These are phyloP conservation scores for Pulveroboletus sp. DNA, from an alignment of 768 basidiomycete genomes.

Conservation along the genomic window DNA sequence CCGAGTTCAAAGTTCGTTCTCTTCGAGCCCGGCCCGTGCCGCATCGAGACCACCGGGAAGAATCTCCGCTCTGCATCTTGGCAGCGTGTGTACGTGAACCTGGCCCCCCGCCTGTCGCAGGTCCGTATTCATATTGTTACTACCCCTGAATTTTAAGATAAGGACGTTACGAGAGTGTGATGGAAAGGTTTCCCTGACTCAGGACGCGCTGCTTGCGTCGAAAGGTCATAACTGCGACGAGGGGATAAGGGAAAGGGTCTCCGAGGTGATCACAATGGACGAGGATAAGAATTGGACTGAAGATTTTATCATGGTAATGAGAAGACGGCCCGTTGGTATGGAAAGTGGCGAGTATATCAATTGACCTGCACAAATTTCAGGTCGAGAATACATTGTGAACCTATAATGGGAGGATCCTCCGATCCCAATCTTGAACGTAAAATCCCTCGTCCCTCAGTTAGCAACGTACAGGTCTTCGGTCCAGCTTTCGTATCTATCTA, in stretches of 20 bases:
- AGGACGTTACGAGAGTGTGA: conserved; percentile 16
- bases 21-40: conserved; percentile 15
- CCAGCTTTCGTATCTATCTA: conserved; percentile 5
- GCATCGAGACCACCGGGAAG: conserved; percentile 8
- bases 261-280: conserved; percentile 2
- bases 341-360: too few relatives aligned
- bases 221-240: conserved; percentile 2
- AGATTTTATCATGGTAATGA: conserved; percentile 11
- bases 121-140: not conserved
- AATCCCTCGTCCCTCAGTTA: not conserved
- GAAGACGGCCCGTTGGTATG: too few relatives aligned
- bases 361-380: too few relatives aligned
- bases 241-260: conserved; percentile 15
- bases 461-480: conserved; percentile 3
- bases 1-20: conserved; percentile 12
- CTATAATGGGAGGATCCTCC: too few relatives aligned
- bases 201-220: conserved; percentile 17
- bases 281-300: conserved; percentile 17
- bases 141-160: conserved; percentile 1
- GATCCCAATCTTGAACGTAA: too few relatives aligned
- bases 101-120: not conserved
- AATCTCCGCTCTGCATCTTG: not conserved
- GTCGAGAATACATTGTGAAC: too few relatives aligned
- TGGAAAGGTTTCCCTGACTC: conserved; percentile 11
- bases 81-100: conserved; percentile 21